Percentiles rank a stretch among this genome's conserved stretches.
Evolutionary conservation across 805 yeast genomes (phyloP).

Genomic region (Candida montana): DNA sequence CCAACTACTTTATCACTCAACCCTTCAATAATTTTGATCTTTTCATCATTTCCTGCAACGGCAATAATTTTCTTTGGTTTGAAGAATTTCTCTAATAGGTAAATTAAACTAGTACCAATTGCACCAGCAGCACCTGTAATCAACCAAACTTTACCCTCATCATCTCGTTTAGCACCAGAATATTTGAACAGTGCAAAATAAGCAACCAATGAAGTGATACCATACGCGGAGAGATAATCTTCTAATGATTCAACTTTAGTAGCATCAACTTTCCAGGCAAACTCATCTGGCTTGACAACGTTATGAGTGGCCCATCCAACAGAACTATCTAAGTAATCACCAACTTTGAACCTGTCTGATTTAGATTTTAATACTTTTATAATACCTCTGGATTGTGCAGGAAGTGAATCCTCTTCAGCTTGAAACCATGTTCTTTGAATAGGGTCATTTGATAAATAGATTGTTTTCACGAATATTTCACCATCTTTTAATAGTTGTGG

Average conservation of each 20-base stretch:
- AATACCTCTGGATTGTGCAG: conserved; percentile 46
- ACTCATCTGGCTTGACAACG: conserved; percentile 24
- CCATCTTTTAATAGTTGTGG: conserved; percentile 28
- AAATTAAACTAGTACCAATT: conserved; percentile 59
- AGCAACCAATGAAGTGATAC: conserved; percentile 58
- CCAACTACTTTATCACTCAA: conserved; percentile 48
- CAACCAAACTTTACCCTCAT: conserved; percentile 39
- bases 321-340: conserved; percentile 37
- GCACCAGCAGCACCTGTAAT: conserved; percentile 70
- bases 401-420: conserved; percentile 30
- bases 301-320: conserved; percentile 46
- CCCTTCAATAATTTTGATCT: conserved; percentile 47
- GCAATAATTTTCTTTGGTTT: conserved; percentile 55
- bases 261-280: conserved; percentile 13
- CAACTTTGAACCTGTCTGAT: conserved; percentile 33
- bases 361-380: conserved; percentile 46
- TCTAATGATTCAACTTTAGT: conserved; percentile 27
- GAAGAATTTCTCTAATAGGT: conserved; percentile 47
- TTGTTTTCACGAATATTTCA: conserved; percentile 38
- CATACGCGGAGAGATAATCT: conserved; percentile 44
- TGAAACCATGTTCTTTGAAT: conserved; percentile 58
- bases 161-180: conserved; percentile 40
- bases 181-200: conserved; percentile 48
- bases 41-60: conserved; percentile 55
- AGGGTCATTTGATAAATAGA: conserved; percentile 56